phyloP scores from a whole-genome alignment of 2,329 filamentous ascomycete species.

The Sphaerostilbella broomeana region DNA sequence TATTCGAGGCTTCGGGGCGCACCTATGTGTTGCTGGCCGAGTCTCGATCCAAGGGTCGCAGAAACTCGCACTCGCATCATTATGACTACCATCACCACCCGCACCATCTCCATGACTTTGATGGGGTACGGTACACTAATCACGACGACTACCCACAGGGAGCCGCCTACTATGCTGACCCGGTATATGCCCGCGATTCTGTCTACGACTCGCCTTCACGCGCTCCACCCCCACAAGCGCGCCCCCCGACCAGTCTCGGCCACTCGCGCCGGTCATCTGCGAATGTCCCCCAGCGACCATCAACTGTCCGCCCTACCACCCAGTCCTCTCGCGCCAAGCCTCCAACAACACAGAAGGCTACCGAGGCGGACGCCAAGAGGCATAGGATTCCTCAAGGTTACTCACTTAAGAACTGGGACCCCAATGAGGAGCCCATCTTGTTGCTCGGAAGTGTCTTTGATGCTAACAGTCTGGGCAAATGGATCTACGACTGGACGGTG shows the following conservation, averaged over 20 bases:
- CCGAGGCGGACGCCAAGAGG: constrained; percentile 51
- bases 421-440: constrained; percentile 86
- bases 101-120: constrained; percentile 36
- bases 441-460: constrained; percentile 94
- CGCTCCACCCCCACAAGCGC: constrained; percentile 22
- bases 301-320: constrained; percentile 43
- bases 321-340: constrained; percentile 24
- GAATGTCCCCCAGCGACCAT: constrained; percentile 44
- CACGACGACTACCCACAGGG: constrained; percentile 50
- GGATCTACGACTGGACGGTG: constrained; percentile 99
- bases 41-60: constrained; percentile 34
- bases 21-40: constrained; percentile 47
- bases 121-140: constrained; percentile 54
- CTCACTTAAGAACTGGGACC: constrained; percentile 98
- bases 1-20: constrained; percentile 47
- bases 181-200: constrained; percentile 29
- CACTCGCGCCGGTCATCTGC: constrained; percentile 44
- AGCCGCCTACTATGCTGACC: constrained; percentile 30
- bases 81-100: too few species aligned
- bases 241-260: constrained; percentile 36
- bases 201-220: constrained; percentile 39
- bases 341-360: constrained; percentile 41
- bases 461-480: constrained; percentile 94
- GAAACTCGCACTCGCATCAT: too few species aligned
- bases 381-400: constrained; percentile 82